Conservation (phyloP, 2,329 filamentous ascomycete genomes). For the Epichloe baconii region DNA sequence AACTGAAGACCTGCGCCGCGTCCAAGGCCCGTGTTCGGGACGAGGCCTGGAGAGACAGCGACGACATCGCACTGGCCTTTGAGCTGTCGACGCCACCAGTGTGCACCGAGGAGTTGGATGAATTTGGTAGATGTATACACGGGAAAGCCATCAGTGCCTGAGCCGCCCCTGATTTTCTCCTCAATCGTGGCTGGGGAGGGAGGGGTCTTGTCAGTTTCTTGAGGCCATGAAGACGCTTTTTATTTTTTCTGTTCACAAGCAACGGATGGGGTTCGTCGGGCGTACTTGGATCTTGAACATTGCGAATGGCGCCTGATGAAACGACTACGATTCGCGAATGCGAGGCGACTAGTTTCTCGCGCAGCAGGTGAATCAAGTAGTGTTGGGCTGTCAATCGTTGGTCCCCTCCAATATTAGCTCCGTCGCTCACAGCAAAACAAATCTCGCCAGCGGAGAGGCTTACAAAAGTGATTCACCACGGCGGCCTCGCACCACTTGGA, state of each 20-base stretch:
- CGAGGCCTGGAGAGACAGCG: constrained; percentile 39
- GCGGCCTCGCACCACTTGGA: constrained; percentile 37
- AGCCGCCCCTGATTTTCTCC: constrained; percentile 24
- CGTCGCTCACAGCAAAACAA: not conserved
- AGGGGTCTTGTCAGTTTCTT: constrained; percentile 1
- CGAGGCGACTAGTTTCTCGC: constrained; percentile 33
- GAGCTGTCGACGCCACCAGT: constrained; percentile 45
- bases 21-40: constrained; percentile 33
- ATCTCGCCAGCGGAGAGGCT: constrained; percentile 6
- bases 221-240: too few relatives aligned
- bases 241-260: too few relatives aligned
- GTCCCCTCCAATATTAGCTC: not conserved
- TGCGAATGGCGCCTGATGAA: constrained; percentile 34
- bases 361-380: constrained; percentile 36
- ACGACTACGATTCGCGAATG: constrained; percentile 35
- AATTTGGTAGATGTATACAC: constrained; percentile 37
- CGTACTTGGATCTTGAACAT: constrained; percentile 25
- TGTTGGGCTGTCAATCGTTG: constrained; percentile 31
- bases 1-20: constrained; percentile 18
- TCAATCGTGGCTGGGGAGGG: constrained; percentile 21
- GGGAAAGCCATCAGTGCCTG: constrained; percentile 15
- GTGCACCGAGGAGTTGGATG: constrained; percentile 34
- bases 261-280: not conserved
- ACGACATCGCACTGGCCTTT: constrained; percentile 29
- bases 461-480: constrained; percentile 40